Evolutionary conservation across 768 basidiomycete genomes (phyloP), one percentile per base, ranked within the genome.

Genomic region (Termitomyces sp.): DNA sequence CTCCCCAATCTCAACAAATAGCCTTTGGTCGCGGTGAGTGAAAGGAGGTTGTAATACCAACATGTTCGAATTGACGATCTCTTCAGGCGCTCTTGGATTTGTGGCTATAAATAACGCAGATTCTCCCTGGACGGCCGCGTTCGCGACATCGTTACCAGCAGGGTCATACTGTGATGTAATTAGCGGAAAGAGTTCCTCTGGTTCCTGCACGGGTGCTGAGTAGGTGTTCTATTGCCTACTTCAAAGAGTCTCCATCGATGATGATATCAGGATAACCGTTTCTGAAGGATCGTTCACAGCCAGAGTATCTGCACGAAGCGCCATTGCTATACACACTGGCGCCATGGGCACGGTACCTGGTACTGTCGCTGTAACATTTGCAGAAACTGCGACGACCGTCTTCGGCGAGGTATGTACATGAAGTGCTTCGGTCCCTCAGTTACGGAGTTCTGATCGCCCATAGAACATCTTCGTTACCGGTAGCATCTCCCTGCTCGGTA

Each of bases 71-170:
- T 38, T 39, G 12, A 49, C 18, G 12, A 45, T 11, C 38, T 51
- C 28, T 39, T 57, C 54, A 87, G 85, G 84, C 33, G 70, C 82
- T 0, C 68, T 73, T 46, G 87, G 88, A 3, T 88, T 85, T 60
- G 83, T 88, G 2, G 87, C 81, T 0, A 89, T 90, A 66, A 90
- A 90, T 68, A 89, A 89, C 62, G 80, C 71, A 4, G 84, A 87
- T 61, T 74, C 75, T 5, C 65, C 72, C 0, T 90, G 89, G 88
- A 82, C 63, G 8, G 57, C 79, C 0, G 82, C 81, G 0, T 89
- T 90, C 69, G 68, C 72, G 18, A 89, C 88, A 0, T 80, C 82
- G 0, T 72, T 90, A 9, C 79, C 87, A 0, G 79, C 72, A 24
- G 88, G 86, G 0, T 69, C 72, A 4, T 90, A 89, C 65, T 90